These are phyloP conservation scores for Ceratocystis albifundus DNA, from an alignment of 2,329 filamentous ascomycete genomes.

Conservation along the genomic window DNA sequence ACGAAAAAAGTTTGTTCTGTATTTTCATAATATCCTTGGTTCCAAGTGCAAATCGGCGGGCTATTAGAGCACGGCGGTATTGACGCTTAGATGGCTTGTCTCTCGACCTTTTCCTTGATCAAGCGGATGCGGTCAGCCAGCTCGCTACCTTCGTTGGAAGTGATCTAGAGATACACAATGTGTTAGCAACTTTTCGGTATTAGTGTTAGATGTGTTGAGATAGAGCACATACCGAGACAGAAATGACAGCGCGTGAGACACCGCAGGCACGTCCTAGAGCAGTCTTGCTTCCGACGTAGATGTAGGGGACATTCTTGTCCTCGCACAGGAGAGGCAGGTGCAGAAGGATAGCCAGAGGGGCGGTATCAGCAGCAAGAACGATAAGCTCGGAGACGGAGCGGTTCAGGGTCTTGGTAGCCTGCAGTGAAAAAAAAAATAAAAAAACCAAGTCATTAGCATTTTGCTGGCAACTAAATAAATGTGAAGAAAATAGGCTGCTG, in stretches of 20 bases:
- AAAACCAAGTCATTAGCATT: background rate
- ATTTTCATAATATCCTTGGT: conserved; percentile 14
- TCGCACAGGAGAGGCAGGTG: conserved; percentile 83
- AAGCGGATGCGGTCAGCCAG: conserved; percentile 76
- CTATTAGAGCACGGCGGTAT: background rate
- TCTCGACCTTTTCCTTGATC: conserved; percentile 91
- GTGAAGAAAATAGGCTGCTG: no score
- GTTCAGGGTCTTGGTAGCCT: conserved; percentile 74
- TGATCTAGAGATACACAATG: conserved; percentile 43
- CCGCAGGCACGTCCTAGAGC: conserved; percentile 81
- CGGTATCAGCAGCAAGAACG: conserved; percentile 78
- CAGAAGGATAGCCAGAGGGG: conserved; percentile 74
- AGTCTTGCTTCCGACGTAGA: conserved; percentile 67
- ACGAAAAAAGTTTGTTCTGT: conserved; percentile 15
- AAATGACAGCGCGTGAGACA: conserved; percentile 79
- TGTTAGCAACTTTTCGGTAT: conserved; percentile 5
- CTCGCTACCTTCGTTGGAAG: conserved; percentile 82
- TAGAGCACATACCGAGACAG: conserved; percentile 40
- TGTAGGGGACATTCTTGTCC: conserved; percentile 56
- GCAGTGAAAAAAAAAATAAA: background rate
- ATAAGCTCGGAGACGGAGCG: conserved; percentile 83
- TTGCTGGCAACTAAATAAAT: conserved; percentile 17
- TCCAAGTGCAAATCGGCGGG: background rate
- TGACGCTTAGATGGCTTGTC: conserved; percentile 70
- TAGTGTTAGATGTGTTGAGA: background rate